These are phyloP conservation scores for Debaryomycetaceae sp. DNA, from an alignment of 1,139 yeast genomes.

Conservation along the genomic window DNA sequence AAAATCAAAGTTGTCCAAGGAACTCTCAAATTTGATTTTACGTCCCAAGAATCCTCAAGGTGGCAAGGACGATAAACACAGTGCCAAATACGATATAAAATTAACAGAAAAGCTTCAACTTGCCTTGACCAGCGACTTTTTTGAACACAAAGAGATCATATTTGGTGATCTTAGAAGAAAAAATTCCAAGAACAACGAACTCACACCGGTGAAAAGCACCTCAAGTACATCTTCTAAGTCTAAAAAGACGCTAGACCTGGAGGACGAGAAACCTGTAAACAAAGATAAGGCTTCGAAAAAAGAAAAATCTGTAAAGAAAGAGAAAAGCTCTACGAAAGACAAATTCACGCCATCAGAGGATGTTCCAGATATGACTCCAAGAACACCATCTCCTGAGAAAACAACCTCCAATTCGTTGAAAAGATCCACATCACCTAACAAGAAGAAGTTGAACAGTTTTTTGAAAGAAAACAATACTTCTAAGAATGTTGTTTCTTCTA, in stretches of 20 bases:
- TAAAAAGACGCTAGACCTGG: not conserved
- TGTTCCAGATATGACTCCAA: not conserved
- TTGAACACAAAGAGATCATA: conserved; percentile 52
- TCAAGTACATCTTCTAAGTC: not conserved
- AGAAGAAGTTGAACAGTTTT: conserved; percentile 29
- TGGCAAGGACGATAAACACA: not conserved
- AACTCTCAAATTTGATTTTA: conserved; percentile 61
- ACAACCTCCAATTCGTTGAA: conserved; percentile 23
- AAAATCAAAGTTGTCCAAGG: conserved; percentile 53
- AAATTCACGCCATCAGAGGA: not conserved
- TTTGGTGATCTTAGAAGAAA: conserved; percentile 48
- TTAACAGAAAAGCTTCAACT: conserved; percentile 27
- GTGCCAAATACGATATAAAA: conserved; percentile 1
- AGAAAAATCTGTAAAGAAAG: not conserved
- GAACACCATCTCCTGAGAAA: conserved; percentile 20
- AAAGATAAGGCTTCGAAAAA: not conserved
- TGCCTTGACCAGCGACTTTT: conserved; percentile 58
- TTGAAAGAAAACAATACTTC: conserved; percentile 14
- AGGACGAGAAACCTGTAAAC: not conserved
- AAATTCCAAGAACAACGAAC: conserved; percentile 18
- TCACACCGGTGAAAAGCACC: not conserved
- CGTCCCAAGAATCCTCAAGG: conserved; percentile 41
- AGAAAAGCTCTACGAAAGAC: not conserved
- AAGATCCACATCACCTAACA: conserved; percentile 41
- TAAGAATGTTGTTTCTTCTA: conserved; percentile 22